phyloP scores from a whole-genome alignment of 495 filamentous ascomycete species.

The Trichoderma erinaceum region DNA sequence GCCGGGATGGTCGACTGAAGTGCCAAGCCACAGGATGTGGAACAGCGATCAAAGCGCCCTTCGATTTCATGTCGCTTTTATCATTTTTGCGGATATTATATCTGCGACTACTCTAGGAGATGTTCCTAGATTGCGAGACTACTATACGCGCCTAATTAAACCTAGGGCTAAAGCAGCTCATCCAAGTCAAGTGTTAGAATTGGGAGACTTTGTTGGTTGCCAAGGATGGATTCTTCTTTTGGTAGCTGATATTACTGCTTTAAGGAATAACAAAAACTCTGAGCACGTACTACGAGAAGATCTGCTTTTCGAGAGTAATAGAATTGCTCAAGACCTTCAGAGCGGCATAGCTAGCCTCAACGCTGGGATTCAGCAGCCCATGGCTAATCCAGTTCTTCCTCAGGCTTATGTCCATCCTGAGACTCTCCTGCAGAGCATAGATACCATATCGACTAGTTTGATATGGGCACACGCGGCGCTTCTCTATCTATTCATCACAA shows the following conservation, averaged over 20 bases:
- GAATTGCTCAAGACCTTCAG: slow-evolving; percentile 3
- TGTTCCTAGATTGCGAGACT: slow-evolving; percentile 35
- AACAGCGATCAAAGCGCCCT: slow-evolving; percentile 22
- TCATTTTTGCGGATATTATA: slow-evolving; percentile 46
- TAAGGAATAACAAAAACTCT: slow-evolving; percentile 46
- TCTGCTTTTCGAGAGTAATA: neutral
- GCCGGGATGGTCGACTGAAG: neutral
- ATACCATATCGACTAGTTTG: neutral
- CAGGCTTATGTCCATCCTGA: neutral
- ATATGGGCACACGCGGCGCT: slow-evolving; percentile 47
- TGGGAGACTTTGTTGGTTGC: slow-evolving; percentile 36
- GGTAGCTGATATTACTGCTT: slow-evolving; percentile 40
- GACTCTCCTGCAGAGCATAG: neutral
- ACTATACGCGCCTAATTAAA: slow-evolving; percentile 33
- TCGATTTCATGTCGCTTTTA: slow-evolving; percentile 42
- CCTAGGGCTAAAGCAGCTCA: neutral
- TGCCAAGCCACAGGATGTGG: neutral
- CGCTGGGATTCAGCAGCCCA: slow-evolving; percentile 26
- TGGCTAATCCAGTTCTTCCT: too few relatives aligned
- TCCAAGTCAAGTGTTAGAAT: slow-evolving; percentile 17
- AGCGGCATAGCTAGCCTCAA: slow-evolving; percentile 38
- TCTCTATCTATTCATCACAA: slow-evolving; percentile 43
- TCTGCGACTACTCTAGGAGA: slow-evolving; percentile 38
- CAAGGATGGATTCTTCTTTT: slow-evolving; percentile 42
- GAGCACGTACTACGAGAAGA: neutral